These are phyloP conservation scores for Coemansia brasiliensis DNA, from an alignment of 192 early-diverging fungal genomes.

Conservation along the genomic window DNA sequence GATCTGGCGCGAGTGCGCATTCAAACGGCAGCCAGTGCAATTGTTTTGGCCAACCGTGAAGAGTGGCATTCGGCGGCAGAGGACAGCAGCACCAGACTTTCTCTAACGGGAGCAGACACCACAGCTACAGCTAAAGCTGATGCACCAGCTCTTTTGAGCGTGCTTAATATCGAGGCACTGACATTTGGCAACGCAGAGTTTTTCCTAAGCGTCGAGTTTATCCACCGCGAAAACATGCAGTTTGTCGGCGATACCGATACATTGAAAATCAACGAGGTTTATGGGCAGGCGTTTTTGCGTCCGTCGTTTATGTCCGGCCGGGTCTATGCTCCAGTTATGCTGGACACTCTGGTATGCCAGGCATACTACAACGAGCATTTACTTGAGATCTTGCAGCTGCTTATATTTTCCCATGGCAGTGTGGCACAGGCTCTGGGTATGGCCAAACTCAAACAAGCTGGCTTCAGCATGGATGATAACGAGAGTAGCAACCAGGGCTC, in stretches of 20 bases:
- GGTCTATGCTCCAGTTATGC: conserved; percentile 68
- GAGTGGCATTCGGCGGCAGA: conserved; percentile 37
- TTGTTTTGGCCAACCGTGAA: conserved; percentile 61
- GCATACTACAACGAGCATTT: conserved; percentile 69
- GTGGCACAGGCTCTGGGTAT: conserved; percentile 39
- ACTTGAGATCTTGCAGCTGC: conserved; percentile 58
- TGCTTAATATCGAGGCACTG: conserved; percentile 68
- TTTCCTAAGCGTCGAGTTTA: conserved; percentile 72
- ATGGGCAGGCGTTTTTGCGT: conserved; percentile 63
- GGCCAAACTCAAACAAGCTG: conserved; percentile 39
- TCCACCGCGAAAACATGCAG: conserved; percentile 74
- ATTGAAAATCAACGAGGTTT: conserved; percentile 58
- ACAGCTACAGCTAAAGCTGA: conserved; percentile 59
- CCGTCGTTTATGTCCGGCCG: conserved; percentile 73
- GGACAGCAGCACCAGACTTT: conserved; percentile 35
- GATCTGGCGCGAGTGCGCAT: conserved; percentile 64
- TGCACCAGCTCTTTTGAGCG: conserved; percentile 62
- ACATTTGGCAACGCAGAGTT: conserved; percentile 45
- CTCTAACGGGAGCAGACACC: conserved; percentile 49
- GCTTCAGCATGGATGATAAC: conserved; percentile 7
- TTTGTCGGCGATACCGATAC: conserved; percentile 68
- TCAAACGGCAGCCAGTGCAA: conserved; percentile 54
- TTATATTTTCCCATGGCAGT: conserved; percentile 59
- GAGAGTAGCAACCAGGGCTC: neutral
- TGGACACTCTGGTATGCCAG: conserved; percentile 71